Evolutionary conservation across 129 eudicot species (phyloP), one percentile per base, ranked within the genome.

Genomic region (Oenanthe sinensis): DNA sequence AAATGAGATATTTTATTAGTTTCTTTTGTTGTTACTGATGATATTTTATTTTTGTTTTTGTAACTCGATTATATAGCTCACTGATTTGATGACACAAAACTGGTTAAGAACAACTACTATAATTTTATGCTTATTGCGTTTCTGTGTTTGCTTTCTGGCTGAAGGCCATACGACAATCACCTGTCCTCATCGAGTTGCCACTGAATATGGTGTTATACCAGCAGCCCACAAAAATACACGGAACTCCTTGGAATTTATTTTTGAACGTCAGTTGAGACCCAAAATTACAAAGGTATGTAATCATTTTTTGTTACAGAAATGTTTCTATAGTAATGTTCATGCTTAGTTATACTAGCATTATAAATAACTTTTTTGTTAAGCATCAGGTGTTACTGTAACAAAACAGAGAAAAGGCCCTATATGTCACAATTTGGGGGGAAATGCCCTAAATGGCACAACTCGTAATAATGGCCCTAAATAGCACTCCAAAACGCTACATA

Each of bases 111-210:
- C 28, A 24, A 24, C 42, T 13, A n/a, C 22, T 67, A 28, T 13
- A 67, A 12, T 26, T 26, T 5, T 67, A 8, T 50, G 65, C 30
- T 75, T 49, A 52, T 52, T 50, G 19, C 26, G 24, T 46, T 74
- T n/a, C n/a, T 16, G 4, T 26, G 52, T 33, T 24, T 9, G 20
- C 46, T 79, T 85, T 60, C 79, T 75, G 69, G 72, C 73, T 85
- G 84, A 88, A 96, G 99, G 99, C 77, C 99, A 96, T 78, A 96
- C 97, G 11, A 96, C 99, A 1, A 80, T 89, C 78, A 82, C 82
- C 37, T 96, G 99, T 83, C 99, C 99, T 42, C 99, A 96, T 65
- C 87, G 97, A 80, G 97, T 85, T 68, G 95, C 99, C 37, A 92
- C 92, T 74, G 99, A 96, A 87, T 85, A 83, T 70, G 99, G 99